A percentile compares a stretch with the other conserved stretches of the same genome.
Evolutionary conservation across 2,329 filamentous ascomycete species (phyloP).

Genomic region (Phaeosphaeriaceae sp.): DNA sequence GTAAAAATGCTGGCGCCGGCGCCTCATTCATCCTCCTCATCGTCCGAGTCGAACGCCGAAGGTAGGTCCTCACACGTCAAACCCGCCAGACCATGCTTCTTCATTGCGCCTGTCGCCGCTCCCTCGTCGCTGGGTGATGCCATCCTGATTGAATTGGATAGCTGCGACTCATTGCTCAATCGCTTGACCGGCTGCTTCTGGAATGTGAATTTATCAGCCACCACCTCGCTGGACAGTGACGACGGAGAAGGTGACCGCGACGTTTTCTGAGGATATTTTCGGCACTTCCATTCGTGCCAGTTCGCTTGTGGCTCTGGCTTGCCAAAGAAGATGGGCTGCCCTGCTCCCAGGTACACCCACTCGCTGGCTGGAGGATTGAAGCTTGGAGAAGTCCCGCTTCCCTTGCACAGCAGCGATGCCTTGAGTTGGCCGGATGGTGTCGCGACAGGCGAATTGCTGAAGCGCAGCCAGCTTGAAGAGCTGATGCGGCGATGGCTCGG

Average conservation of each 20-base stretch:
- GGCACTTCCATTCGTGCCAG: conserved; percentile 7
- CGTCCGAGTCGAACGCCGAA: conserved; percentile 32
- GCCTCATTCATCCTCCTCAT: conserved; percentile 21
- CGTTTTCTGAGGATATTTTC: conserved; percentile 6
- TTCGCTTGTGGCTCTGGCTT: not conserved
- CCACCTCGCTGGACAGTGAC: not conserved
- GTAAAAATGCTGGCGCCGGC: not conserved
- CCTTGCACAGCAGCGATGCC: conserved; percentile 27
- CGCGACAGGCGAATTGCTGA: conserved; percentile 10
- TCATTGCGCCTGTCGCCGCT: conserved; percentile 8
- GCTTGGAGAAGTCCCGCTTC: conserved; percentile 16
- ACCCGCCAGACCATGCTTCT: conserved; percentile 12
- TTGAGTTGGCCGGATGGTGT: conserved; percentile 24
- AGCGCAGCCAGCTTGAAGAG: conserved; percentile 28
- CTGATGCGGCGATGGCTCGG: conserved; percentile 14
- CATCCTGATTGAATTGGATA: conserved; percentile 21
- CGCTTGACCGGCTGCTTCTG: conserved; percentile 19
- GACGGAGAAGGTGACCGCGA: not conserved
- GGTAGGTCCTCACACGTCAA: conserved; percentile 24
- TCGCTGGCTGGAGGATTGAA: conserved; percentile 30
- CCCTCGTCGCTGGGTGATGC: conserved; percentile 9
- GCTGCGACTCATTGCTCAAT: conserved; percentile 24
- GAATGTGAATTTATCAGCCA: conserved; percentile 18
- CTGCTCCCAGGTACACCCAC: conserved; percentile 24
- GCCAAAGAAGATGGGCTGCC: conserved; percentile 10